Base-by-base conservation (phyloP, 768 basidiomycete genomes). In the Phlebiopsis gigantea region DNA sequence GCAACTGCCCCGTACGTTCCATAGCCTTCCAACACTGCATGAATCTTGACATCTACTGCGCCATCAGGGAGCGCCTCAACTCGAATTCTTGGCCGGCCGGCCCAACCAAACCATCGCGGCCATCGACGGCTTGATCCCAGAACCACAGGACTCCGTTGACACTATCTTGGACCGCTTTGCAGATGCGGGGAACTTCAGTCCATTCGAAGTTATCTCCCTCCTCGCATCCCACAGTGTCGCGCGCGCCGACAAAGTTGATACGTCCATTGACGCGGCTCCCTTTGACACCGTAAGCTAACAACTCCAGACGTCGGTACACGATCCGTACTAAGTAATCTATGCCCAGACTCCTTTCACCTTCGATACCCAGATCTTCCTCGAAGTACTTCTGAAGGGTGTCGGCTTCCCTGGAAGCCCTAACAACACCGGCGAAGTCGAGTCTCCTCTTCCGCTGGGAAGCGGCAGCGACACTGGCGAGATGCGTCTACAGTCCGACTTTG, bases 401-500 rank as follows among this genome's bases (percentile, higher is more conserved):
- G 54, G 53, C 24, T 66, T 65, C 61, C 61, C 62, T 49, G 75
- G 77, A 15, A 66, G 66, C 15, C 69, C 66, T 22, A 66, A 66
- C 14, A 73, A 73, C 57, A 60, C 65, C 28, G 77, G 76, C 31
- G 75, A 78, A 58, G 73, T 73, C 5, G 43, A 68, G 52, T 73
- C 75, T 1, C 69, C 75, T 15, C 64, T 78, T 39, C 60, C 57
- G 24, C 14, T 42, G 3, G 31, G n/a, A 21, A 25, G n/a, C 21
- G 55, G 55, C 22, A 39, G 28, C 26, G 55, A 56, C 46, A 39
- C 46, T 6, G 75, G 77, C 29, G 75, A 75, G 59, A 64, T 80
- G 25, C 75, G 77, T 41, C 64, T 80, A 26, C 72, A 75, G 62
- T 79, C 77, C 34, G 77, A 79, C 66, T 68, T 64, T 24, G 49